Evolutionary conservation across 768 basidiomycete genomes (phyloP), one percentile per base, ranked within the genome.

Genomic region (Tricholoma bakamatsutake): DNA sequence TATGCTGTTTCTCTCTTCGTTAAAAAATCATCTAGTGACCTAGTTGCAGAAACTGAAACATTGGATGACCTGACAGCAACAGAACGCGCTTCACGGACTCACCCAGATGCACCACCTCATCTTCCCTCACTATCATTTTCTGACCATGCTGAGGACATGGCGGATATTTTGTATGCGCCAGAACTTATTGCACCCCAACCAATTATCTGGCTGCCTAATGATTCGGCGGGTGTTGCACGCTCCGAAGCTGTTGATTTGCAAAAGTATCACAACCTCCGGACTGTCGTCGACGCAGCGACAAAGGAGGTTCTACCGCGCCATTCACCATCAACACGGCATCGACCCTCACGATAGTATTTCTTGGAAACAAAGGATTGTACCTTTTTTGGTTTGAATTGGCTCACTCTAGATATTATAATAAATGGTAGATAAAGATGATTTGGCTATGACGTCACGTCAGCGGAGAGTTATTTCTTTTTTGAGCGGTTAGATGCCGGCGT

Each of bases 191-290:
- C 88, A 11, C 88, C 89, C 15, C 73, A 80, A 17, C 90, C 89
- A 1, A 83, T 87, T 57, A 88, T 93, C 50, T 92, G 90, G 90
- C 75, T 92, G n/a, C 88, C 88, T 1, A 85, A 88, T 66, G 90
- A 91, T 66, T 77, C 77, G 10, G 82, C 84, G 13, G 87, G 87
- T 21, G 82, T 90, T 13, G 88, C 85, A 7, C 77, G 80, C 37
- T 82, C 85, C 5, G 90, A 92, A 68, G 88, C 88, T 28, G 74
- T 79, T 48, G 90, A 93, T 68, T 71, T 92, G 62, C 80, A 84
- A 64, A 83, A 80, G 61, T 89, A 87, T 65, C 89, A 92, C 62
- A 76, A 82, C 54, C 70, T 93, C 57, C 75, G 75, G 34, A 86
- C 84, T 49, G 86, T 88, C 31, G 73, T 92, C 18, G 88, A 90